Percentiles rank a stretch among this genome's conserved stretches.
Conservation (phyloP, 2,329 filamentous ascomycete genomes). For the Phialemoniopsis sp. region DNA sequence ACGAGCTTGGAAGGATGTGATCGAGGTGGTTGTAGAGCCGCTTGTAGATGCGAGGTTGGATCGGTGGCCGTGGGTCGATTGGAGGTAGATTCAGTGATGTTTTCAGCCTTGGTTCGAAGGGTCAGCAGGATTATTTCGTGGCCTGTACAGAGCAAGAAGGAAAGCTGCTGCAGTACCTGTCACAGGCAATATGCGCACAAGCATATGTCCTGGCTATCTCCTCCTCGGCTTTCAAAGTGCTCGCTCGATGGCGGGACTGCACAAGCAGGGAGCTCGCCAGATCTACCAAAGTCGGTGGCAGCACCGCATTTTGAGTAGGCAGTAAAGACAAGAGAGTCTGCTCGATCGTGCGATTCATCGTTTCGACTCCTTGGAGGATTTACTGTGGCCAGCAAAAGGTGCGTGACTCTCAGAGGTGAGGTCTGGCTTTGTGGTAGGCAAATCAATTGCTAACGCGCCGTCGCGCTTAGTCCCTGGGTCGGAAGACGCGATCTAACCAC, state of each 20-base stretch:
- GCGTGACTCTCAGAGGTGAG: too few species aligned
- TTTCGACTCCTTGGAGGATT: not conserved
- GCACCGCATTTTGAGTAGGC: slow-evolving; percentile 63
- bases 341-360: slow-evolving; percentile 72
- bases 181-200: slow-evolving; percentile 86
- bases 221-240: slow-evolving; percentile 76
- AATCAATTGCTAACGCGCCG: too few species aligned
- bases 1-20: slow-evolving; percentile 54
- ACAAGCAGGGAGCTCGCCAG: slow-evolving; percentile 71
- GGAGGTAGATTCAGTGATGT: slow-evolving; percentile 71
- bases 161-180: slow-evolving; percentile 49
- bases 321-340: slow-evolving; percentile 70
- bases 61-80: slow-evolving; percentile 71
- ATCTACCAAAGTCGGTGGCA: slow-evolving; percentile 67
- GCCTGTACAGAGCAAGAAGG: not conserved
- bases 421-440: too few species aligned
- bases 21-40: slow-evolving; percentile 80
- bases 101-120: slow-evolving; percentile 55
- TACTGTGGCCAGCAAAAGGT: too few species aligned
- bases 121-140: slow-evolving; percentile 1
- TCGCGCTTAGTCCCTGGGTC: too few species aligned
- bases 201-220: slow-evolving; percentile 82
- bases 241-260: slow-evolving; percentile 74
- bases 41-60: slow-evolving; percentile 76
- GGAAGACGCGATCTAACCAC: too few species aligned